Conservation (phyloP, 2,329 filamentous ascomycete species). For the Metarhizium humberi region DNA sequence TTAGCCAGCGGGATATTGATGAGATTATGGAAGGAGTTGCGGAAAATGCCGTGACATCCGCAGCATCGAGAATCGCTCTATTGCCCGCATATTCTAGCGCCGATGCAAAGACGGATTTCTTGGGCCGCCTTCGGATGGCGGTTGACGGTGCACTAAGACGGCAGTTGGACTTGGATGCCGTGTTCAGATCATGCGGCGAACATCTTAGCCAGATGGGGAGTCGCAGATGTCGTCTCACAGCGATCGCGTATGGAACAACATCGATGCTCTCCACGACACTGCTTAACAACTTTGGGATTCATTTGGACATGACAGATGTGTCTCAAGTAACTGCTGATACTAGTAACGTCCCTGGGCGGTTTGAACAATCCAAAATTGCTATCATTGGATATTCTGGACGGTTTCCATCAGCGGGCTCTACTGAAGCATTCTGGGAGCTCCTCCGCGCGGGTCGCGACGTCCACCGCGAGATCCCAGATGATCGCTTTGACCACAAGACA, state of each 20-base stretch:
- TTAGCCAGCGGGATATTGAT: conserved; percentile 2
- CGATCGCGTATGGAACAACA: not conserved
- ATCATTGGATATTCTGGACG: conserved; percentile 56
- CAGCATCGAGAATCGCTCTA: not conserved
- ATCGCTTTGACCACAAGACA: conserved; percentile 55
- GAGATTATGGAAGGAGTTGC: not conserved
- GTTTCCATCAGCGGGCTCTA: conserved; percentile 26
- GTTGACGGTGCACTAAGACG: not conserved
- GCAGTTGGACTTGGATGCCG: not conserved
- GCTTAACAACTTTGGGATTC: not conserved
- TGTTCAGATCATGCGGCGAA: not conserved
- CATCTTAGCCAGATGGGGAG: not conserved
- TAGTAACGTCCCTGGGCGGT: not conserved
- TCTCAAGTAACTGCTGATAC: not conserved
- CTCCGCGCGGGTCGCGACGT: conserved; percentile 57
- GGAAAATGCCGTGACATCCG: not conserved
- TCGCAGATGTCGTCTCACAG: not conserved
- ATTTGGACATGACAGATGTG: not conserved
- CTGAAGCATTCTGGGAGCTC: conserved; percentile 47
- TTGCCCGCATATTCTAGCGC: not conserved
- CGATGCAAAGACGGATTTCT: not conserved
- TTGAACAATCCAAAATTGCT: conserved; percentile 37
- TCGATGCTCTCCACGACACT: not conserved
- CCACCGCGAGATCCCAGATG: conserved; percentile 47
- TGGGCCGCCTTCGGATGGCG: not conserved